A percentile compares a stretch with the other conserved stretches of the same genome.
phyloP scores from a whole-genome alignment of 2,329 filamentous ascomycete species.

The Didymella glomerata region DNA sequence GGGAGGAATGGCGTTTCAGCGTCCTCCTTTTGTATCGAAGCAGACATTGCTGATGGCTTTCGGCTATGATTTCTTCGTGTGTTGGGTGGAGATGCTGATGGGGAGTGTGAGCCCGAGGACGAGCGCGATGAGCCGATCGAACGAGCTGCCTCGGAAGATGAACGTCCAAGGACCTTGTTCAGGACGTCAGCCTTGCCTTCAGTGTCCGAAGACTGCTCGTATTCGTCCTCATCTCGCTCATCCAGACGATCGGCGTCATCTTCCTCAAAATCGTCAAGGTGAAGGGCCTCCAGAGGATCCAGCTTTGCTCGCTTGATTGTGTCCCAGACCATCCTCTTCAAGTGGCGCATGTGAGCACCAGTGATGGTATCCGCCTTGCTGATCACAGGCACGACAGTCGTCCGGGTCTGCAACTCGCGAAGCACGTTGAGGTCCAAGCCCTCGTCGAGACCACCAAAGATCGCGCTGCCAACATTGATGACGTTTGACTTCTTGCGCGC shows the following conservation, averaged over 20 bases:
- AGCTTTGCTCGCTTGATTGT: constrained; percentile 85
- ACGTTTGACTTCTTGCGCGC: constrained; percentile 66
- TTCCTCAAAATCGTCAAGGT: constrained; percentile 76
- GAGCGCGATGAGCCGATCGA: constrained; percentile 47
- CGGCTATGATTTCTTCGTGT: constrained; percentile 50
- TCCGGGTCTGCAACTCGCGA: constrained; percentile 87
- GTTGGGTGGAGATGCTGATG: constrained; percentile 46
- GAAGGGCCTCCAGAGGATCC: constrained; percentile 86
- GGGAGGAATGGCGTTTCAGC: constrained; percentile 74
- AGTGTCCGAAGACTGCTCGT: constrained; percentile 48
- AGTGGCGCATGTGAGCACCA: constrained; percentile 88
- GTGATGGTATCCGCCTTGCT: constrained; percentile 97
- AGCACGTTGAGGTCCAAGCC: constrained; percentile 91
- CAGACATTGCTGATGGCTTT: constrained; percentile 53
- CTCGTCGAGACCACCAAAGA: constrained; percentile 79
- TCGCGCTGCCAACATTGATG: constrained; percentile 55
- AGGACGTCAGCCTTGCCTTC: constrained; percentile 48
- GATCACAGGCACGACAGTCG: constrained; percentile 92
- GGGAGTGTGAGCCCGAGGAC: constrained; percentile 43
- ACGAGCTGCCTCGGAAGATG: constrained; percentile 48
- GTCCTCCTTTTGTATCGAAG: constrained; percentile 48
- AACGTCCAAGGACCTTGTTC: constrained; percentile 50
- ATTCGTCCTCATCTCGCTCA: constrained; percentile 61
- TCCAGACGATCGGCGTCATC: constrained; percentile 62
- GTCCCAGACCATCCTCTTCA: constrained; percentile 91